Conservation (phyloP, 2,329 filamentous ascomycete genomes). For the Sordariomycetes sp. region DNA sequence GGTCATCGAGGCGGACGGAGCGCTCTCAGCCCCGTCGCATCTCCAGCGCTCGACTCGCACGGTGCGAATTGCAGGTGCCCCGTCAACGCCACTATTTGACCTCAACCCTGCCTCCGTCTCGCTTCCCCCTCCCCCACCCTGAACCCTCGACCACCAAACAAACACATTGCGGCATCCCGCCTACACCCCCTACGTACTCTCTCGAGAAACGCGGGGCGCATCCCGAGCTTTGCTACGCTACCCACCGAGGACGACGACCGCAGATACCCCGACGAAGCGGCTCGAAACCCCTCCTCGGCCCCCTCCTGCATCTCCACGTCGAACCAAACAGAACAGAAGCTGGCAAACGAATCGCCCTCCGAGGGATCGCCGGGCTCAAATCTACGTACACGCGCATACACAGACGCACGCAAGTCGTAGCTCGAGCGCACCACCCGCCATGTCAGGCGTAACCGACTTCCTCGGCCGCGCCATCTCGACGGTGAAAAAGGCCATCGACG, state of each 20-base stretch:
- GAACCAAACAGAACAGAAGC: background rate
- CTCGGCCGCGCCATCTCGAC: constrained; percentile 91
- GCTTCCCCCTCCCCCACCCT: background rate
- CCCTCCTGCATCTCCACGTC: background rate
- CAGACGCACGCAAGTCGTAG: background rate
- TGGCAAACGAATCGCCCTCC: background rate
- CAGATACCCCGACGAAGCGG: background rate
- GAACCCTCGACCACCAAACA: background rate
- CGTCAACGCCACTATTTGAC: background rate
- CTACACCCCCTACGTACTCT: background rate
- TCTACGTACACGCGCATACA: background rate
- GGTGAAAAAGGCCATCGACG: constrained; percentile 95
- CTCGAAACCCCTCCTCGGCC: background rate
- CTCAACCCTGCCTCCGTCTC: background rate
- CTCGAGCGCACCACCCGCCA: background rate
- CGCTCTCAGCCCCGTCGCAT: background rate
- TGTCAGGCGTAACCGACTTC: constrained; percentile 57
- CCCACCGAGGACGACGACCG: background rate
- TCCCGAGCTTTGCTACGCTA: background rate
- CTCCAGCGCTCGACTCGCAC: background rate
- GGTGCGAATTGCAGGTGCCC: background rate
- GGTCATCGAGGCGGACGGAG: background rate
- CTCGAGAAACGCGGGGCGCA: background rate
- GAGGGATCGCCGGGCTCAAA: background rate
- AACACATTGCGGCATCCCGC: background rate